phyloP scores from a whole-genome alignment of 495 filamentous ascomycete species.

The Neurospora terricola region DNA sequence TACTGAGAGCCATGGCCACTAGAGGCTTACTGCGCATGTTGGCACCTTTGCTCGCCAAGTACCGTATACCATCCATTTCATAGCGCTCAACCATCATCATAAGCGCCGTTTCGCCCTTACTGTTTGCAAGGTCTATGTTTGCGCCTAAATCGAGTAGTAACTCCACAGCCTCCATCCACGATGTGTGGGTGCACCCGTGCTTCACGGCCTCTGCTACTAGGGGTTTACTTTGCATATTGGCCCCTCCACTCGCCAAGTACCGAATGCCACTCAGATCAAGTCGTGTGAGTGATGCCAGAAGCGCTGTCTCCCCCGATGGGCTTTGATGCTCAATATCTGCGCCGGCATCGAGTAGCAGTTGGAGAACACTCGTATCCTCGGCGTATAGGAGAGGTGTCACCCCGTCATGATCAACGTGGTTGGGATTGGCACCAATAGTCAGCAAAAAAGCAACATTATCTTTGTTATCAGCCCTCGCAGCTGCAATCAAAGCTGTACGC shows the following conservation, averaged over 20 bases:
- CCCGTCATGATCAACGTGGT: neutral
- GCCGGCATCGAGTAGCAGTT: neutral
- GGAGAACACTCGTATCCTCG: neutral
- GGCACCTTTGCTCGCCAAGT: neutral
- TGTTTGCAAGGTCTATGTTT: neutral
- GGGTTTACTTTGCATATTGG: no score
- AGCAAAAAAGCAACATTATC: neutral
- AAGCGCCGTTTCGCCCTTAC: neutral
- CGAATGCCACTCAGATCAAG: neutral
- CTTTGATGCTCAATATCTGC: neutral
- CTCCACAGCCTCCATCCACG: no score
- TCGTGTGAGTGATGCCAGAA: neutral
- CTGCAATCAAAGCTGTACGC: neutral
- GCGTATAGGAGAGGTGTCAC: neutral
- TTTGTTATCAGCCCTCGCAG: rapidly evolving
- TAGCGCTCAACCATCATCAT: neutral
- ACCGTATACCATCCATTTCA: neutral
- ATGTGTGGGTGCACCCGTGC: no score
- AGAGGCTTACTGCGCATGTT: neutral
- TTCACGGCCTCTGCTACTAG: no score
- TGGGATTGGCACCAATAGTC: neutral
- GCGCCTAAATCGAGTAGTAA: neutral
- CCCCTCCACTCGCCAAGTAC: no score
- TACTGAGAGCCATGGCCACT: neutral
- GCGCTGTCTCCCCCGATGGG: neutral